Evolutionary conservation across 768 basidiomycete species (phyloP).

Genomic region (Tricholoma terreum): DNA sequence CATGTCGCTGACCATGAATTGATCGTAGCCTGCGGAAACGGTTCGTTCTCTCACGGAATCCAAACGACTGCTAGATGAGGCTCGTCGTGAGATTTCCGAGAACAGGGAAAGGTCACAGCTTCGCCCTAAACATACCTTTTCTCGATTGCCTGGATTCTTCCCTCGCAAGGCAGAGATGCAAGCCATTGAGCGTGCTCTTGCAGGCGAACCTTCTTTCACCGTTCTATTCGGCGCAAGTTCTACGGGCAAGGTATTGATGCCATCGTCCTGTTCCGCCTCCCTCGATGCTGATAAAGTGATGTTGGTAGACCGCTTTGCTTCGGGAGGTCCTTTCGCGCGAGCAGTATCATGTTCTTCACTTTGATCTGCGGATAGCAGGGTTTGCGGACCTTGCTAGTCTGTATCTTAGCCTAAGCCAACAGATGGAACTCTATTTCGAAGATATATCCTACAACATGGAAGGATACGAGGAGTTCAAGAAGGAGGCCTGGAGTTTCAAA

Average conservation of each 20-base stretch:
- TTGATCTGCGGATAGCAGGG: slow-evolving; percentile 80
- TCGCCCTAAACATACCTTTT: slow-evolving; percentile 74
- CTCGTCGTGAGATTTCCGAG: slow-evolving; percentile 70
- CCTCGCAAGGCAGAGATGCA: slow-evolving; percentile 63
- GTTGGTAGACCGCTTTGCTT: slow-evolving; percentile 66
- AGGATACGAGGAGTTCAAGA: slow-evolving; percentile 72
- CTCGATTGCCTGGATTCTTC: slow-evolving; percentile 72
- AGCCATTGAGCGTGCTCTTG: slow-evolving; percentile 62
- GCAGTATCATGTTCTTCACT: slow-evolving; percentile 76
- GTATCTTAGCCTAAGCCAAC: slow-evolving; percentile 71
- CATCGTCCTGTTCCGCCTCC: background rate
- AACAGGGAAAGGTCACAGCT: slow-evolving; percentile 62
- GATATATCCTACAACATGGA: slow-evolving; percentile 52
- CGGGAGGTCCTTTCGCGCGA: slow-evolving; percentile 71
- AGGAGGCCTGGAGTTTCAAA: slow-evolving; percentile 78
- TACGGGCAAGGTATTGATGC: slow-evolving; percentile 63
- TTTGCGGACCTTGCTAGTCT: slow-evolving; percentile 80
- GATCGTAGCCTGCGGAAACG: slow-evolving; percentile 67
- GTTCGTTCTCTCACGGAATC: slow-evolving; percentile 80
- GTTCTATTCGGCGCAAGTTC: slow-evolving; percentile 78
- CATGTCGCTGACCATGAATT: background rate
- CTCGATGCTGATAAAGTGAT: background rate
- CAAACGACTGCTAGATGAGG: slow-evolving; percentile 70
- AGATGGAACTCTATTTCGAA: slow-evolving; percentile 81
- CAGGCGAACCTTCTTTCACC: slow-evolving; percentile 75